Evolutionary conservation across 805 yeast genomes (phyloP).

Genomic region (Candida alai): DNA sequence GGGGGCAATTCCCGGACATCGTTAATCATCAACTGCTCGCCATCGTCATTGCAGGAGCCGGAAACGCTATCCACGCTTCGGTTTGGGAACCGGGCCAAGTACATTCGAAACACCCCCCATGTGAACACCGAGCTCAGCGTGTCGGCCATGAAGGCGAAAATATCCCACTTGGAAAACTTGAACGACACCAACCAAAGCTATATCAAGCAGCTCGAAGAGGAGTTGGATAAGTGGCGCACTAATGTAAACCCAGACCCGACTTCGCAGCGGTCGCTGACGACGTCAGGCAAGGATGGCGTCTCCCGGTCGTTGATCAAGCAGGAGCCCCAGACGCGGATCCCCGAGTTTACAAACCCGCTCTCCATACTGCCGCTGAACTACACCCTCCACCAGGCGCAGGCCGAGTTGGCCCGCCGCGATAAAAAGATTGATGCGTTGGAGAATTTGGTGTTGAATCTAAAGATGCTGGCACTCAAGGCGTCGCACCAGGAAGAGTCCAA

Average conservation of each 20-base stretch:
- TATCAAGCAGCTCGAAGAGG: constrained; percentile 39
- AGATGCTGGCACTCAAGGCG: constrained; percentile 26
- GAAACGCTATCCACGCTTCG: constrained; percentile 84
- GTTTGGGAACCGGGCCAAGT: constrained; percentile 84
- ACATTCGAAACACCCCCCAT: constrained; percentile 65
- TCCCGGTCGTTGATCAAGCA: neutral
- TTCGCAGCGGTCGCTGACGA: neutral
- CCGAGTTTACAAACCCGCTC: constrained; percentile 1
- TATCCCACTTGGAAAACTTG: constrained; percentile 31
- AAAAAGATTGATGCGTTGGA: constrained; percentile 28
- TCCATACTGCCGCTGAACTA: too few species aligned
- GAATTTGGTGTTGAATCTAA: constrained; percentile 23
- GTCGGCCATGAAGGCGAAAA: constrained; percentile 42
- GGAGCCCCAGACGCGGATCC: too few species aligned
- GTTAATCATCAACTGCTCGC: constrained; percentile 81
- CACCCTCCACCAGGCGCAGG: too few species aligned
- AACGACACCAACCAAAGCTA: constrained; percentile 28
- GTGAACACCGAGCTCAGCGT: constrained; percentile 57
- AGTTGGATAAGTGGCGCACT: constrained; percentile 32
- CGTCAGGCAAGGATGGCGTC: neutral
- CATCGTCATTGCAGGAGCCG: constrained; percentile 67
- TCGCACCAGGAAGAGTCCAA: constrained; percentile 43
- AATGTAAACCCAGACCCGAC: neutral
- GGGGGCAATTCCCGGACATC: constrained; percentile 90
- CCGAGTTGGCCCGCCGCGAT: constrained; percentile 26